A percentile compares a stretch with the other conserved stretches of the same genome.
These are phyloP conservation scores for Macadamia integrifolia DNA, from an alignment of 164 flowering plant species.

Conservation along the genomic window DNA sequence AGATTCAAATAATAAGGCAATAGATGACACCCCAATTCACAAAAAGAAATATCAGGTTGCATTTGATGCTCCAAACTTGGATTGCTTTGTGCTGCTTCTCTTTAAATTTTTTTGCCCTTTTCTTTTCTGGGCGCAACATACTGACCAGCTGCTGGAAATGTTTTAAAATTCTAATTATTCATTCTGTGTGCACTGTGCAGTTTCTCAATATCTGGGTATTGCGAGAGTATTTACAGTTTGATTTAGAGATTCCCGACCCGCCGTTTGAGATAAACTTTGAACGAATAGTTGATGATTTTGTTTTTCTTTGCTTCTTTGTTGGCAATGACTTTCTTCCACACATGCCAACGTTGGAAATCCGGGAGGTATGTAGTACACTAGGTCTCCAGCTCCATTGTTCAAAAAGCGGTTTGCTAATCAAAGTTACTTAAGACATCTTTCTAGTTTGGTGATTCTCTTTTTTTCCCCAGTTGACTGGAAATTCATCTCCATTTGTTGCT, in stretches of 20 bases:
- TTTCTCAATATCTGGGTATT: conserved; percentile 90
- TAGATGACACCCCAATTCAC: conserved; percentile 70
- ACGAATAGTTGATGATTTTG: conserved; percentile 89
- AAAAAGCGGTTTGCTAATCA: neutral
- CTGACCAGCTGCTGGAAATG: neutral
- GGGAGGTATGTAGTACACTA: conserved; percentile 60
- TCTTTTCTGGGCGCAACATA: neutral
- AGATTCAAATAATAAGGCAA: conserved; percentile 29
- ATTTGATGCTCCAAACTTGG: neutral
- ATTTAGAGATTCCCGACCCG: conserved; percentile 65
- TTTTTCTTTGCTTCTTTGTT: conserved; percentile 93
- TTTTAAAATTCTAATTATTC: neutral
- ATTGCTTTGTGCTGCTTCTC: neutral
- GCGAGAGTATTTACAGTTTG: conserved; percentile 86
- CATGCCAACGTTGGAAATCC: conserved; percentile 98
- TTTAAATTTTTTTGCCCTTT: neutral
- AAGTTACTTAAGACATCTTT: neutral
- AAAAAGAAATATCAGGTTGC: conserved; percentile 96
- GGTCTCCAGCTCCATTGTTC: neutral
- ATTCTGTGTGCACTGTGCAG: conserved; percentile 62
- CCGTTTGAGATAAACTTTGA: conserved; percentile 78
- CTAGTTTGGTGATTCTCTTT: neutral
- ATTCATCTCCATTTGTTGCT: neutral
- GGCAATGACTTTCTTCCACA: conserved; percentile 99
- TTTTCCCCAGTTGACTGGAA: neutral